Base-by-base conservation (phyloP, 2,329 filamentous ascomycete genomes). In the Neofusicoccum kwambonambiense region DNA sequence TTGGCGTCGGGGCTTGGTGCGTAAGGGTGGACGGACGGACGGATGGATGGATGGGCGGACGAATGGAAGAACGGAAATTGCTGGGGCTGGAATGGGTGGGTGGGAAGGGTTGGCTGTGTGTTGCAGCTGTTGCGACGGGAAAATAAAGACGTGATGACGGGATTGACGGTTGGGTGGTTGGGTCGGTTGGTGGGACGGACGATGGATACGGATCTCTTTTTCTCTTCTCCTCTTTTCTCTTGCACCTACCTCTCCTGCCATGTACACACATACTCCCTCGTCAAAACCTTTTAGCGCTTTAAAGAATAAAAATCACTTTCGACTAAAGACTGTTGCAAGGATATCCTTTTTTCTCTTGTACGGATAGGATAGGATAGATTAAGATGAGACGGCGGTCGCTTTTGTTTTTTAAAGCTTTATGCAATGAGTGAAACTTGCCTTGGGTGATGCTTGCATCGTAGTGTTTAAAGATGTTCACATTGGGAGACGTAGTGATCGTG, bases 131-230 rank as follows among this genome's bases (percentile, higher is more conserved):
- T 5, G 27, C 27, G 27, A 31, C 22, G n/a, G 5, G 27, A 27
- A 15, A 13, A 3, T 58, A n/a, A 58, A 58, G 54, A 58, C 22
- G 54, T 45, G 54, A 56, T 56, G 52, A 58, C 39, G 50, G 31
- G 52, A 42, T 11, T 19, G 52, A 11, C 19, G 52, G 52, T n/a
- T 41, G 15, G 51, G 34, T 11, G 5, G 39, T 35, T 27, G 5
- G 54, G 54, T 34, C 12, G 54, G 37, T 15, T 37, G 52, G 52
- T 2, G 13, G 22, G 15, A 57, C 19, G 52, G 52, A 42, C 22
- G 34, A 34, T 13, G 22, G 56, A 47, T 31, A 61, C 42, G 57
- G 42, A 37, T 61, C 35, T 61, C 45, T n/a, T 58, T 58, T 42
- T 58, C 39, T 13, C 35, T 49, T 17, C 50, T 62, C 15, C 3